Evolutionary conservation across 345 rosid genomes (phyloP), one percentile per base, ranked within the genome.

Genomic region (Hibiscus mutabilis): DNA sequence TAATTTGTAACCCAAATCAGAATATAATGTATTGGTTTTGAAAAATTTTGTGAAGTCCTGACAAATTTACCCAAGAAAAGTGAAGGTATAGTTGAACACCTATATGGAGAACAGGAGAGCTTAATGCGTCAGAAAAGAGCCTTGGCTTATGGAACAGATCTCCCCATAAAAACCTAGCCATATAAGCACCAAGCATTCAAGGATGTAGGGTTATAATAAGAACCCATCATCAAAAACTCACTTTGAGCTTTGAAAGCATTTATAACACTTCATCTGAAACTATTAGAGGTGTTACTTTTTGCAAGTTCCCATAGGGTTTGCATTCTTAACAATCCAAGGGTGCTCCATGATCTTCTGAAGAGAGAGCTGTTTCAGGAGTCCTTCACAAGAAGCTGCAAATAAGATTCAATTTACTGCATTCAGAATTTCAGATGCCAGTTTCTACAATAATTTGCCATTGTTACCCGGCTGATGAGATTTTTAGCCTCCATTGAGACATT

Each of bases 301-400:
- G 69, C 86, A 87, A 78, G 73, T 78, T 64, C 89, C 91, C 59
- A 27, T 73, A 12, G 92, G 89, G 76, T 92, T 84, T 51, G 96
- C 92, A 78, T 90, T 85, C 85, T 82, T 86, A 29, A 88, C 72
- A 37, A 95, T 90, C 98, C 98, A 95, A 2, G 96, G 98, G 68
- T 92, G 97, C 60, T 86, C 87, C 88, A 89, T 65, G 73, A 95
- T 90, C 82, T 86, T 95, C 79, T 84, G 79, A 56, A 92, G 86
- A 44, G 99, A 82, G 29, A 92, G 92, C 75, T 96, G 85, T 79
- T 85, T 88, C 0, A 83, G 60, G 99, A 88, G 74, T 95, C 96
- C 77, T 86, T 89, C 6, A 89, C 93, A 63, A 95, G 83, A 69
- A 93, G 97, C 98, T 93, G 91, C 80, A 78, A 73, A 83, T 3